phyloP scores from a whole-genome alignment of 2,329 filamentous ascomycete species.

The Didymosphaeria variabile region DNA sequence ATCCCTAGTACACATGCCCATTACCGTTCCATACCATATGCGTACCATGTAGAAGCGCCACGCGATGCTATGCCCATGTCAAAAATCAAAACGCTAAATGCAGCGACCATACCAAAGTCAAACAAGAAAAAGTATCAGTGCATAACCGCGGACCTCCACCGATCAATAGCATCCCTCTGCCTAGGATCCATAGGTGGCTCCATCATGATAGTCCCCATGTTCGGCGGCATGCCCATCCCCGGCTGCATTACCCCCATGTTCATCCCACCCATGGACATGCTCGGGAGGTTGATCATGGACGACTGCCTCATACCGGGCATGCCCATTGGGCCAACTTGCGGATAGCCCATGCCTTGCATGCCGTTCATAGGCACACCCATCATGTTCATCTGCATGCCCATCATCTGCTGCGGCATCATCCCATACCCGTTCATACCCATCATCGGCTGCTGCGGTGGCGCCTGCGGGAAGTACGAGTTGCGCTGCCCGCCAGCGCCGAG shows the following conservation, averaged over 20 bases:
- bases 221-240: constrained; percentile 18
- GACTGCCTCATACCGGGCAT: constrained; percentile 24
- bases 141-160: constrained; percentile 62
- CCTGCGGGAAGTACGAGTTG: constrained; percentile 27
- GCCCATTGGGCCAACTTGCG: constrained; percentile 27
- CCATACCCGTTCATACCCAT: constrained; percentile 28
- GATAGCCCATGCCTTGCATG: constrained; percentile 20
- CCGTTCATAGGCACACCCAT: constrained; percentile 21
- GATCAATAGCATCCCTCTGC: constrained; percentile 67
- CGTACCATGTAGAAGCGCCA: not conserved
- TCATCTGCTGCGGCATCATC: constrained; percentile 27
- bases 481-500: constrained; percentile 21
- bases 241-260: constrained; percentile 24
- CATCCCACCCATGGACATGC: constrained; percentile 17
- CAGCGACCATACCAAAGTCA: not conserved
- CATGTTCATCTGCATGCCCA: constrained; percentile 21
- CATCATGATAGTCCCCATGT: constrained; percentile 30
- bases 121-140: constrained; percentile 20
- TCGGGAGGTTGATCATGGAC: constrained; percentile 27
- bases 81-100: constrained; percentile 8
- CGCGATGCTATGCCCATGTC: not conserved
- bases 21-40: not conserved
- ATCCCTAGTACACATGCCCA: not conserved
- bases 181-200: constrained; percentile 53
- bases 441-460: constrained; percentile 21